Evolutionary conservation across 257 asterid species (phyloP), one percentile per base, ranked within the genome.

Genomic region (Capsicum pubescens): DNA sequence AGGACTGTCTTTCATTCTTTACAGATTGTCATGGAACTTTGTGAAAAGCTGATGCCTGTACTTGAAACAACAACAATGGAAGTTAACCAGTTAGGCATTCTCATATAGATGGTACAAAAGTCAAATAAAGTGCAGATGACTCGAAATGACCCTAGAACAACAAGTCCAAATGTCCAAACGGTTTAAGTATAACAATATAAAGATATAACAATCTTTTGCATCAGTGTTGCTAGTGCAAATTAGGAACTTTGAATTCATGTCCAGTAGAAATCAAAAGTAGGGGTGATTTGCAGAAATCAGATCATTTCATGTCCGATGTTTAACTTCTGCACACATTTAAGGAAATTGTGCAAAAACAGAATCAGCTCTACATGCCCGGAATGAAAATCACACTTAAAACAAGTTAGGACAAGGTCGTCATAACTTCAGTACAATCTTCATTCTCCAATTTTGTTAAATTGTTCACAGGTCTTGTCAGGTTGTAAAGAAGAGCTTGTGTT

Each of bases 41-140:
- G 81, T 26, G 64, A 77, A 77, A 26, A 77, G 64, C 32, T 77
- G 81, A 54, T 77, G 50, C 81, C 81, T 77, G 64, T 77, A 77
- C 16, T 76, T 54, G 81, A 77, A 77, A 77, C 9, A 77, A 54
- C 50, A 77, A 8, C 54, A 54, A 76, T 54, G 9, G 8, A 26
- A 77, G 26, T 77, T 44, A 77, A 16, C 16, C 26, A 54, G 63
- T 26, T 54, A 21, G 46, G 63, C 63, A 14, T 76, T 76, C 64
- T 76, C 59, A 39, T 14, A 54, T 54, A 14, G 26, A 77, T 77
- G 50, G 46, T 77, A 3, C 32, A 14, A 54, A 77, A 7, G 64
- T 6, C 50, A 77, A 54, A 77, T 54, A 32, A 54, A 77, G 19
- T 13, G 48, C 9, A 8, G 50, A 1, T 52, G 48, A 77, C 59